Percentiles rank a stretch among this genome's conserved stretches.
Conservation (phyloP, 768 basidiomycete genomes). For the Lactifluus hygrophoroides region DNA sequence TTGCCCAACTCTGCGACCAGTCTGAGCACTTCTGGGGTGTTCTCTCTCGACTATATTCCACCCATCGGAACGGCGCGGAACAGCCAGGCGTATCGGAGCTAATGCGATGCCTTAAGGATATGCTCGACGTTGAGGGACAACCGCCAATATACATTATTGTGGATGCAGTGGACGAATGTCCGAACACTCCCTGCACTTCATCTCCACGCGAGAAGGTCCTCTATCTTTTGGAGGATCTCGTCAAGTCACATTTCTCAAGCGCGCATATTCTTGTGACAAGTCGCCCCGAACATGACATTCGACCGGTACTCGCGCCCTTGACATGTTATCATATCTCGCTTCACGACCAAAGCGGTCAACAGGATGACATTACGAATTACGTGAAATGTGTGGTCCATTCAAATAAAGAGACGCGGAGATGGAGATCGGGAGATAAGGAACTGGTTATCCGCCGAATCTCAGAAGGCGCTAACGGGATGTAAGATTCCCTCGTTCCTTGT, state of each 20-base stretch:
- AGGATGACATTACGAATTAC: background rate
- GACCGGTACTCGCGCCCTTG: background rate
- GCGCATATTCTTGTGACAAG: background rate
- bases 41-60: background rate
- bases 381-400: background rate
- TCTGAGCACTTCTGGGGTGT: background rate
- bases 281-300: background rate
- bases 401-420: background rate
- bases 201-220: background rate
- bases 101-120: background rate
- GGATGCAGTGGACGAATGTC: background rate
- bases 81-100: background rate
- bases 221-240: background rate
- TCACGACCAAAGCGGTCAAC: background rate
- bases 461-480: background rate
- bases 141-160: background rate
- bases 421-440: background rate
- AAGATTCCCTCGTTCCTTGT: background rate
- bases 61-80: background rate
- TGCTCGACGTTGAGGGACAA: background rate
- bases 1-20: background rate
- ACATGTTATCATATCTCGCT: background rate
- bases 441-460: background rate
- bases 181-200: background rate
- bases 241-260: no score